These are phyloP conservation scores for Phaseolus lunatus DNA, from an alignment of 306 rosid genomes.

Conservation along the genomic window DNA sequence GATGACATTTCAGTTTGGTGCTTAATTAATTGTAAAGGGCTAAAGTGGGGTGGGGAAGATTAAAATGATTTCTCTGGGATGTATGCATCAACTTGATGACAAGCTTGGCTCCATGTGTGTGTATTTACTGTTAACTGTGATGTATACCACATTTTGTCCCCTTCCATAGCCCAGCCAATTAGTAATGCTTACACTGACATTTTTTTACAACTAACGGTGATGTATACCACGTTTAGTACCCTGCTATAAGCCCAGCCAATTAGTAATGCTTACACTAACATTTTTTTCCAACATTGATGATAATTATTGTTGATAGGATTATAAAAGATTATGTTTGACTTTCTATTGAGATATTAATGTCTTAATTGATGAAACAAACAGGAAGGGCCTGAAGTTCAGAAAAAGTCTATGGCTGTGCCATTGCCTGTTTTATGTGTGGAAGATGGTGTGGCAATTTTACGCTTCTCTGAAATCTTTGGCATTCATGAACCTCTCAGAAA, in stretches of 20 bases:
- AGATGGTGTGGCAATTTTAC: conserved; percentile 80
- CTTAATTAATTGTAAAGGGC: conserved; percentile 26
- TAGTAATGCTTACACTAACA: conserved; percentile 6
- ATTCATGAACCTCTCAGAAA: conserved; percentile 77
- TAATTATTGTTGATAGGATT: conserved; percentile 42
- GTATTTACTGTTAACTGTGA: conserved; percentile 14
- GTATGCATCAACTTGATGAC: not conserved
- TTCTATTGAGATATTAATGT: conserved; percentile 48
- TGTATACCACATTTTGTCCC: not conserved
- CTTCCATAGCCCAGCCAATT: conserved; percentile 24
- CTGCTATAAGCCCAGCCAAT: conserved; percentile 25
- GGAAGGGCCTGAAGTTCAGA: conserved; percentile 67
- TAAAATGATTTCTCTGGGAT: conserved; percentile 2
- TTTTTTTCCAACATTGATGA: conserved; percentile 21
- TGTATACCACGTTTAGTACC: not conserved
- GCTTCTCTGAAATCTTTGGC: conserved; percentile 94
- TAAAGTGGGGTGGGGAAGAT: not conserved
- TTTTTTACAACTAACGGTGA: conserved; percentile 21
- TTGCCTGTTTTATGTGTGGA: conserved; percentile 89
- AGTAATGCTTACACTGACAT: conserved; percentile 3
- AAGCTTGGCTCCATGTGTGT: conserved; percentile 1
- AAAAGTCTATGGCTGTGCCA: conserved; percentile 55
- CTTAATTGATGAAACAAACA: conserved; percentile 48
- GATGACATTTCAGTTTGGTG: conserved; percentile 24
- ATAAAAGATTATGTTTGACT: conserved; percentile 40